phyloP scores from a whole-genome alignment of 140 eudicot species.

The Flaveria floridana region DNA sequence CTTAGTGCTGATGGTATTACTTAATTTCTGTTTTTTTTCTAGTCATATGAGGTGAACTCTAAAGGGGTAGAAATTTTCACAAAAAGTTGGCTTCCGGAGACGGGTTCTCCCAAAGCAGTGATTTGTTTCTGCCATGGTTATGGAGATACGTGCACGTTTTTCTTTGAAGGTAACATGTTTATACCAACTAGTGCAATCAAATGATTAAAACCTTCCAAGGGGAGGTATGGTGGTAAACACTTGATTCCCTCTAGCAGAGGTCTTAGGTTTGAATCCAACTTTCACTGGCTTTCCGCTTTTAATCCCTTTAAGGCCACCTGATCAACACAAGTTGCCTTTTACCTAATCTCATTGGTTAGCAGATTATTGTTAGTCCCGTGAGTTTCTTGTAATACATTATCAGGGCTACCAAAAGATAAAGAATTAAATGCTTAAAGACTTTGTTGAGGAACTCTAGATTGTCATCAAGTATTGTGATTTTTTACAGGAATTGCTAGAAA shows the following conservation, averaged over 20 bases:
- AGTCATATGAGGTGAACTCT: conserved; percentile 81
- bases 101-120: conserved; percentile 67
- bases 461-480: conserved; percentile 1
- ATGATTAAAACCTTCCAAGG: background rate
- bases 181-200: conserved; percentile 6
- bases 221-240: background rate
- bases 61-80: conserved; percentile 78
- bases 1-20: background rate
- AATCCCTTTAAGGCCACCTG: no score
- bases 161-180: conserved; percentile 67
- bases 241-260: background rate
- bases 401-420: no score
- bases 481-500: conserved; percentile 75
- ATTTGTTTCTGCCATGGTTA: conserved; percentile 87
- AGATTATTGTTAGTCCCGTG: background rate
- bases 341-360: background rate
- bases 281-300: background rate
- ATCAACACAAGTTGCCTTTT: background rate
- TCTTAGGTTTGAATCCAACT: background rate
- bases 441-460: conserved; percentile 12
- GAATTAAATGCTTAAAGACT: background rate
- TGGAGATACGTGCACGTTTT: conserved; percentile 89
- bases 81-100: conserved; percentile 85
- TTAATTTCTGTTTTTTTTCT: conserved; percentile 23
- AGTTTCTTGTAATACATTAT: background rate